Percentiles rank a stretch among this genome's conserved stretches.
phyloP scores from a whole-genome alignment of 2,329 filamentous ascomycete genomes.

The Fusarium abutilonis region DNA sequence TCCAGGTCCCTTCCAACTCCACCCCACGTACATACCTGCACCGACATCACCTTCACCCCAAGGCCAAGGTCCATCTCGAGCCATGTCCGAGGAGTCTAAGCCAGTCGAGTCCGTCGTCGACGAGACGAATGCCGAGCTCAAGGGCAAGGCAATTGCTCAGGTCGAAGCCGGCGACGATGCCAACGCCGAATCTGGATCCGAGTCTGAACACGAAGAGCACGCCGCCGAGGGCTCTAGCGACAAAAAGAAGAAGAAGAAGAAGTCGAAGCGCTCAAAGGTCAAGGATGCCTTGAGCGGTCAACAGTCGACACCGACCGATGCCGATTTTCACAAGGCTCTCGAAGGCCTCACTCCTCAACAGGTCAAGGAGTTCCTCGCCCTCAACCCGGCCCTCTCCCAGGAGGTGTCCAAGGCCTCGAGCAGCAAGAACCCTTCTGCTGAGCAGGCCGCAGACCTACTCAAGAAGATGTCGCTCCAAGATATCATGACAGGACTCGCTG shows the following conservation, averaged over 20 bases:
- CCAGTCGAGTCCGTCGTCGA: constrained; percentile 64
- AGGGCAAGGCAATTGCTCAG: constrained; percentile 55
- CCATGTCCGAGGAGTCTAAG: constrained; percentile 70
- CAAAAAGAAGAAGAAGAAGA: constrained; percentile 67
- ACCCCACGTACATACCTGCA: constrained; percentile 21
- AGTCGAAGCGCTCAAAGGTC: constrained; percentile 71
- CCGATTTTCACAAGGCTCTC: constrained; percentile 61
- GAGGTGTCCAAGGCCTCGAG: constrained; percentile 57
- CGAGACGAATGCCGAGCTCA: constrained; percentile 59
- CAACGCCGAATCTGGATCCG: constrained; percentile 59
- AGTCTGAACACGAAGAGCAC: constrained; percentile 52
- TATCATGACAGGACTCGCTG: constrained; percentile 77
- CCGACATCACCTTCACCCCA: constrained; percentile 30
- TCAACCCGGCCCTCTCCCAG: constrained; percentile 77
- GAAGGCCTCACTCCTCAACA: constrained; percentile 65
- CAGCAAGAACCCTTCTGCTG: constrained; percentile 50
- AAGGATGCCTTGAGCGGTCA: constrained; percentile 56
- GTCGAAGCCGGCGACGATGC: constrained; percentile 57
- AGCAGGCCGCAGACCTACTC: constrained; percentile 62
- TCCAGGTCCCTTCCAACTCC: constrained; percentile 34
- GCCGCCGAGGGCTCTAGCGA: constrained; percentile 51
- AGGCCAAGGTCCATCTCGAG: constrained; percentile 17
- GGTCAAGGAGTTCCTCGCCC: constrained; percentile 72
- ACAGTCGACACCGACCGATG: constrained; percentile 47
- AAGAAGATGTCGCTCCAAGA: constrained; percentile 74